Conservation (phyloP, 352 stramenopile species). For the Lagenidium giganteum region DNA sequence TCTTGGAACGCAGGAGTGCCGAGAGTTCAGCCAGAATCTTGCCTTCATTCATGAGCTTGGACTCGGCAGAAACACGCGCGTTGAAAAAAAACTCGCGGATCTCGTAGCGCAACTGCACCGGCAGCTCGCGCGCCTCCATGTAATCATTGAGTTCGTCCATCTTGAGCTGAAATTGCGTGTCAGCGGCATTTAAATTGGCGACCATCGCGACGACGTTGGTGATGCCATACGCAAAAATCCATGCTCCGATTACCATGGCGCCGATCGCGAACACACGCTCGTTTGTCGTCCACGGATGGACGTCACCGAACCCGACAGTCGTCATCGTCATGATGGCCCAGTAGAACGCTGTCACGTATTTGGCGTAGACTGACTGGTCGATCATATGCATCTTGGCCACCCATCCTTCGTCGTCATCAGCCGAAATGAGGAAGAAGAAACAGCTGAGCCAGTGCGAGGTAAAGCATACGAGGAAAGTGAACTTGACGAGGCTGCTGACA, state of each 20-base stretch:
- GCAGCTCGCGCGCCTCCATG: conserved; percentile 71
- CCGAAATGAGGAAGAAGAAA: conserved; percentile 59
- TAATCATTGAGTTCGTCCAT: conserved; percentile 84
- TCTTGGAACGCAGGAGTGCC: conserved; percentile 68
- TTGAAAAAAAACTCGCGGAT: conserved; percentile 85
- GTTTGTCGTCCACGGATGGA: conserved; percentile 41
- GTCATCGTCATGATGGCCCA: conserved; percentile 81
- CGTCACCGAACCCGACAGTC: conserved; percentile 71
- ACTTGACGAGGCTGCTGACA: conserved; percentile 76
- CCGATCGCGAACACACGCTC: conserved; percentile 72
- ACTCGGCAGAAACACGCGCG: conserved; percentile 61
- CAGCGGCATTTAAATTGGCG: conserved; percentile 61
- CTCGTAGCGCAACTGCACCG: conserved; percentile 65
- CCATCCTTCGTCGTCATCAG: conserved; percentile 42
- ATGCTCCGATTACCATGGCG: conserved; percentile 67
- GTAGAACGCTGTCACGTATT: conserved; percentile 65
- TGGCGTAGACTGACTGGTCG: conserved; percentile 36
- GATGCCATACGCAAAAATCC: conserved; percentile 81
- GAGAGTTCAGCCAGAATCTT: conserved; percentile 72
- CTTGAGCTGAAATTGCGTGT: conserved; percentile 56
- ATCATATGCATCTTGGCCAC: conserved; percentile 27
- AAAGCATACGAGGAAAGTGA: conserved; percentile 72
- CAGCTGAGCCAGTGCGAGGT: conserved; percentile 78
- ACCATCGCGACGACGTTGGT: conserved; percentile 68
- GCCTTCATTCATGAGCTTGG: conserved; percentile 60